phyloP scores from a whole-genome alignment of 192 early-diverging fungal genomes.

The Coemansia sp. region DNA sequence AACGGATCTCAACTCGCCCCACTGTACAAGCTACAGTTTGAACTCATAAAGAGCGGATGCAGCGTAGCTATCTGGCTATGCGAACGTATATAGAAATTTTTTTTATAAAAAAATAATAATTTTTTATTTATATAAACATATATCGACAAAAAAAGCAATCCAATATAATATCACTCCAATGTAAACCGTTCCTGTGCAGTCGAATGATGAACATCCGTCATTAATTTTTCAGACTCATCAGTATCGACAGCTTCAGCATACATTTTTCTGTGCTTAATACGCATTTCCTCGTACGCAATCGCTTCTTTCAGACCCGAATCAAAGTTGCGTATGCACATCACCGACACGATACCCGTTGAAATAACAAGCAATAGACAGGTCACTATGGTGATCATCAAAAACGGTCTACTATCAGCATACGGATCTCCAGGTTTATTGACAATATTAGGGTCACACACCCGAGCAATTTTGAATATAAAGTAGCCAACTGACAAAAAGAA shows the following conservation, averaged over 20 bases:
- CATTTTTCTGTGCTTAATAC: constrained; percentile 22
- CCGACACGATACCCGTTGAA: constrained; percentile 20
- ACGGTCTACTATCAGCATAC: constrained; percentile 35
- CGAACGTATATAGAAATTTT: constrained; percentile 74
- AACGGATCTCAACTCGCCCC: constrained; percentile 83
- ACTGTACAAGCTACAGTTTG: constrained; percentile 64
- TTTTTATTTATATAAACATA: no score
- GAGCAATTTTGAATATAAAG: constrained; percentile 49
- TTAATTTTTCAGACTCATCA: constrained; percentile 11
- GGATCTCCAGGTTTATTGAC: constrained; percentile 35
- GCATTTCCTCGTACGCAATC: constrained; percentile 40
- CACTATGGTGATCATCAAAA: constrained; percentile 46
- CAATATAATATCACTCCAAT: no score
- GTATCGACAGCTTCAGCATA: constrained; percentile 13
- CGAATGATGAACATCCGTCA: constrained; percentile 2
- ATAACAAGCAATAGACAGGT: constrained; percentile 34
- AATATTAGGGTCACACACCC: constrained; percentile 24
- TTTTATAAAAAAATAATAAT: no score
- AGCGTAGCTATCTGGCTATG: constrained; percentile 92
- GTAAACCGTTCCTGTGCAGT: constrained; percentile 26
- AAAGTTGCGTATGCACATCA: constrained; percentile 37
- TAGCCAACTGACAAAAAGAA: constrained; percentile 34
- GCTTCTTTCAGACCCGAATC: constrained; percentile 46
- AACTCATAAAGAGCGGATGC: constrained; percentile 83
- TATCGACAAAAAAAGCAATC: no score